Evolutionary conservation across 2,329 filamentous ascomycete species (phyloP).

Genomic region (Fusarium foetens): DNA sequence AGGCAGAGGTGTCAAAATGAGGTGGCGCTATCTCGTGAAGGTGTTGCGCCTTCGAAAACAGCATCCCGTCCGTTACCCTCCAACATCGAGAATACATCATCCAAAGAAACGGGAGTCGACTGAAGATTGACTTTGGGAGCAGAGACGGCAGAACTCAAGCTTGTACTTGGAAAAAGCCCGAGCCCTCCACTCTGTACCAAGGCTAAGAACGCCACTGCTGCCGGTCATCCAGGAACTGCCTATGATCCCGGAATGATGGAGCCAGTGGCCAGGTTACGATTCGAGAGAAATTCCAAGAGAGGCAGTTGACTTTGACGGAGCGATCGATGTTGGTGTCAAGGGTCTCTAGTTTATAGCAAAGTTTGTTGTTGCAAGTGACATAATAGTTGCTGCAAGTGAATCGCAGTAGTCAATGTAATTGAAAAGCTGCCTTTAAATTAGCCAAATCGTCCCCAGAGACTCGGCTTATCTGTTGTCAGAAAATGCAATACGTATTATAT

Average conservation of each 20-base stretch:
- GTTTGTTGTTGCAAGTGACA: not conserved
- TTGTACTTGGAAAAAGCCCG: conserved; percentile 6
- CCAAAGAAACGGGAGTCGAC: not conserved
- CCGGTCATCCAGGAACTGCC: conserved; percentile 21
- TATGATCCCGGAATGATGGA: conserved; percentile 14
- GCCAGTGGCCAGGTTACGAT: conserved; percentile 15
- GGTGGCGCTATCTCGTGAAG: conserved; percentile 1
- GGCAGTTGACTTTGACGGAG: conserved; percentile 17
- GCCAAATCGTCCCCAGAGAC: not conserved
- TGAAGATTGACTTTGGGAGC: not conserved
- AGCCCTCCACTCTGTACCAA: not conserved
- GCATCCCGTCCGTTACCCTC: not conserved
- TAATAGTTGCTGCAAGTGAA: not conserved
- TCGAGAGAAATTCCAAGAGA: conserved; percentile 18
- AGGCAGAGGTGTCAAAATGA: not conserved
- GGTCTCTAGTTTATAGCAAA: not conserved
- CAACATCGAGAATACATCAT: not conserved
- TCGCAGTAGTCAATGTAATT: not conserved
- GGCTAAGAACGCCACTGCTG: conserved; percentile 31
- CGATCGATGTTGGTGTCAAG: not conserved
- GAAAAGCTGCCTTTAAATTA: not conserved
- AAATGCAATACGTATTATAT: conserved; percentile 2
- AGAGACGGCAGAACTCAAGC: not conserved
- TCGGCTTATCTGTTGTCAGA: not conserved
- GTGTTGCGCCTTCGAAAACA: conserved; percentile 14